A percentile compares a stretch with the other conserved stretches of the same genome.
These are phyloP conservation scores for Miamiensis avidus DNA, from an alignment of 169 alveolate species.

Conservation along the genomic window DNA sequence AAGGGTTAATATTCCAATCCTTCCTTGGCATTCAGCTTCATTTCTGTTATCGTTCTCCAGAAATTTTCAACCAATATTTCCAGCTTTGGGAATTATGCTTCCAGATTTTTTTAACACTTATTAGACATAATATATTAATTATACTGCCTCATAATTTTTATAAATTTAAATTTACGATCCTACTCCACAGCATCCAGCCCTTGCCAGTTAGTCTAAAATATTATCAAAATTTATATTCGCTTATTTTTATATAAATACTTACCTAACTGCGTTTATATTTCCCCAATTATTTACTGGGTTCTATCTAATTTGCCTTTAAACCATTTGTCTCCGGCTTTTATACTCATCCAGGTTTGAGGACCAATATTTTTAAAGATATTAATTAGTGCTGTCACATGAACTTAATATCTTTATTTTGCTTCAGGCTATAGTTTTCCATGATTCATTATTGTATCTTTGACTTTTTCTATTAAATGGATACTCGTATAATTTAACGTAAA, in stretches of 20 bases:
- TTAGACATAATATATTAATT: no score
- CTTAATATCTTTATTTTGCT: no score
- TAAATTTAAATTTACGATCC: not conserved
- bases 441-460: no score
- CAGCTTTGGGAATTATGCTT: no score
- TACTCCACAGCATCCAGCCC: not conserved
- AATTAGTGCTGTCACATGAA: no score
- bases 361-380: no score
- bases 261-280: not conserved
- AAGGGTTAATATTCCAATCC: not conserved
- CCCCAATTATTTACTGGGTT: not conserved
- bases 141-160: not conserved
- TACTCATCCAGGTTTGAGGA: not conserved
- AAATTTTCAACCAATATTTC: no score
- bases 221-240: not conserved
- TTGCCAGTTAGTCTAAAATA: not conserved
- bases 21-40: not conserved
- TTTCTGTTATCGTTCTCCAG: not conserved
- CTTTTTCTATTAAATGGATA: no score
- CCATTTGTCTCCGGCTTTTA: not conserved
- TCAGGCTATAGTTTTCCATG: no score
- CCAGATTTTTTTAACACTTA: no score
- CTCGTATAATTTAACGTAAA: no score
- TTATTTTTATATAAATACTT: no score
- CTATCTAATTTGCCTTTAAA: not conserved